phyloP scores from a whole-genome alignment of 2,329 filamentous ascomycete species.

The Hypoxylon sp. region DNA sequence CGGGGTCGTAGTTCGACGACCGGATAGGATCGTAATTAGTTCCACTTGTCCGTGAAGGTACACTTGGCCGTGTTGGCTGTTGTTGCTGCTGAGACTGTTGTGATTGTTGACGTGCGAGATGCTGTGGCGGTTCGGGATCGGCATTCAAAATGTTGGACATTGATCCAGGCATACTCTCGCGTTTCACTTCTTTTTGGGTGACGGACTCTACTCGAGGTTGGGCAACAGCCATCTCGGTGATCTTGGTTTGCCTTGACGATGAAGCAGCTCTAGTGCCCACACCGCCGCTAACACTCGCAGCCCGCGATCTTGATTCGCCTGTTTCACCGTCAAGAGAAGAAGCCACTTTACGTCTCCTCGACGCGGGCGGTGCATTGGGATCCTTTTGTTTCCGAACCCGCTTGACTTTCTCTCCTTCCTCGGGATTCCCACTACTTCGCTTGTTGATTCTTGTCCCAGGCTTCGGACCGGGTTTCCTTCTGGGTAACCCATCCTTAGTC shows the following conservation, averaged over 20 bases:
- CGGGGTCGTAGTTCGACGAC: constrained; percentile 77
- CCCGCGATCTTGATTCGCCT: constrained; percentile 48
- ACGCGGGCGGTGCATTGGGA: constrained; percentile 69
- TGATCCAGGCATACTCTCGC: constrained; percentile 66
- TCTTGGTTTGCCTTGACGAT: constrained; percentile 57
- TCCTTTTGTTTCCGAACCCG: constrained; percentile 72
- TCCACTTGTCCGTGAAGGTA: constrained; percentile 75
- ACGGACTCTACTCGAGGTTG: constrained; percentile 54
- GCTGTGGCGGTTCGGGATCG: constrained; percentile 62
- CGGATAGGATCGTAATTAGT: constrained; percentile 93
- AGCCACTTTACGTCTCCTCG: constrained; percentile 69
- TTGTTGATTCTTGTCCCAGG: constrained; percentile 70
- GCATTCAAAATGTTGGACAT: constrained; percentile 72
- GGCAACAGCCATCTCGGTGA: constrained; percentile 57
- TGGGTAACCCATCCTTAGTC: constrained; percentile 70
- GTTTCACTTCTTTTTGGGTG: constrained; percentile 65
- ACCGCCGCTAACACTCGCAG: constrained; percentile 46
- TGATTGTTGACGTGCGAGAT: constrained; percentile 63
- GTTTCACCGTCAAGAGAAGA: constrained; percentile 52
- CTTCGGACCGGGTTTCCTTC: constrained; percentile 77
- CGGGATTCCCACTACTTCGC: constrained; percentile 58
- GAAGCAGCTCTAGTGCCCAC: constrained; percentile 45
- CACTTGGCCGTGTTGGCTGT: constrained; percentile 58
- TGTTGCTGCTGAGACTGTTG: constrained; percentile 62
- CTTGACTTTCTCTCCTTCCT: constrained; percentile 63